Percentiles rank a stretch among this genome's conserved stretches.
Conservation (phyloP, 164 flowering plant species). For the Umbellularia californica region DNA sequence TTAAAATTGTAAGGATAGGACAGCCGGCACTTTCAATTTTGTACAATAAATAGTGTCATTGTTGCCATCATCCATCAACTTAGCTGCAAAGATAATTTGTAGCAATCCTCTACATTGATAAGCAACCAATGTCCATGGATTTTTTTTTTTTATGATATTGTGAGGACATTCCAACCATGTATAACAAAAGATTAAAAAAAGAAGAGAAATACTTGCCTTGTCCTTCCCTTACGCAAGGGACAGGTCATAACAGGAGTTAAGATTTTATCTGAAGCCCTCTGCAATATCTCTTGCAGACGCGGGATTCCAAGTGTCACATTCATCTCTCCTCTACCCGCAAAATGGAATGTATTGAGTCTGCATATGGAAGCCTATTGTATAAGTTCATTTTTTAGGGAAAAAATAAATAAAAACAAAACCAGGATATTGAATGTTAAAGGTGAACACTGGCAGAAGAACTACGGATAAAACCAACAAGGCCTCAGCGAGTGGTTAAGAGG, state of each 20-base stretch:
- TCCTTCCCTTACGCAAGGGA: conserved; percentile 48
- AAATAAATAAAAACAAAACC: too few species aligned
- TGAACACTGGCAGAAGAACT: not conserved
- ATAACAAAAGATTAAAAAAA: not conserved
- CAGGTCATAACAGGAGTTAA: conserved; percentile 88
- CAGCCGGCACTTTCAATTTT: too few species aligned
- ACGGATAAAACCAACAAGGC: not conserved
- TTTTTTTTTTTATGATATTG: too few species aligned
- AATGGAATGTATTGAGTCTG: conserved; percentile 97
- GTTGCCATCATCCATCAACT: too few species aligned
- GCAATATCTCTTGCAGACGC: conserved; percentile 89
- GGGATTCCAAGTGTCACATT: conserved; percentile 99
- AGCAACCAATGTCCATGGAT: not conserved
- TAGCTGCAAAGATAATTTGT: not conserved
- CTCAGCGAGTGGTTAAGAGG: not conserved
- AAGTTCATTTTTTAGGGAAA: not conserved
- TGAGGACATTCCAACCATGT: not conserved
- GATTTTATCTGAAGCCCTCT: conserved; percentile 72
- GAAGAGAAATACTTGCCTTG: conserved; percentile 44
- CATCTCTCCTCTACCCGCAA: conserved; percentile 95
- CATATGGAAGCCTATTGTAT: conserved; percentile 5
- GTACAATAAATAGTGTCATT: too few species aligned
- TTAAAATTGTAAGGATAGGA: too few species aligned
- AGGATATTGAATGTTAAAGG: not conserved
- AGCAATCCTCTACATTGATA: not conserved